Base-by-base conservation (phyloP, 1,284 basidiomycete genomes). In the Marasmius fiardii region DNA sequence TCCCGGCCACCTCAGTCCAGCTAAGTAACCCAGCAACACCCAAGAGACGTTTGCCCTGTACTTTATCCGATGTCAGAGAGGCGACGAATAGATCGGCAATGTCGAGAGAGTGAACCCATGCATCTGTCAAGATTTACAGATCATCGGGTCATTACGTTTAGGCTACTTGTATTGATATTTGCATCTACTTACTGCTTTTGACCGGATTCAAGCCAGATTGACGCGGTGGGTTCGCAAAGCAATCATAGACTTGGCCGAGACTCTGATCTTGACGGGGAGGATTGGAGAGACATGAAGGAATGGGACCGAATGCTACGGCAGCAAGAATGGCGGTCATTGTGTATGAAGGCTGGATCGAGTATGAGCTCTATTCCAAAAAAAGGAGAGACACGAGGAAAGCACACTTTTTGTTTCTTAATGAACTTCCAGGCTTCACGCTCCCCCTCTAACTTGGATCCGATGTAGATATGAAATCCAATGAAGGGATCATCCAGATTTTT, bases 221-320 rank as follows among this genome's bases (percentile, higher is more conserved):
- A 45, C 44, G 44, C 20, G 44, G 44, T 16, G 44, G 44, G 1
- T 8, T 24, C 23, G 44, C 44, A 23, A 45, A 23, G 20, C 44
- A 45, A 23, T 45, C 44, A 24, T 45, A 45, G 23, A 24, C 44
- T 23, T 45, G 44, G n/a, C 44, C 44, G 23, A 45, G 20, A 24
- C 18, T 45, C 44, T 45, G 44, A 20, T 45, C 44, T 45, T 45
- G 44, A 28, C 44, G 44, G 11, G 44, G 44, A 16, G 44, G 44
- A n/a, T n/a, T 2, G 23, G 7, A 21, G 26, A 45, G 44, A 20
- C 5, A 10, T 11, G 44, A 45, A 20, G 18, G 20, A 2, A 45
- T 45, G 18, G 44, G 44, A 5, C 44, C 44, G 16, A 45, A 21
- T 24, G 20, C 5, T 20, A 45, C 10, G 6, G 44, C 44, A 16